Percentiles rank a stretch among this genome's conserved stretches.
Conservation (phyloP, 768 basidiomycete genomes). For the Tubosaeta brunneosetosa region DNA sequence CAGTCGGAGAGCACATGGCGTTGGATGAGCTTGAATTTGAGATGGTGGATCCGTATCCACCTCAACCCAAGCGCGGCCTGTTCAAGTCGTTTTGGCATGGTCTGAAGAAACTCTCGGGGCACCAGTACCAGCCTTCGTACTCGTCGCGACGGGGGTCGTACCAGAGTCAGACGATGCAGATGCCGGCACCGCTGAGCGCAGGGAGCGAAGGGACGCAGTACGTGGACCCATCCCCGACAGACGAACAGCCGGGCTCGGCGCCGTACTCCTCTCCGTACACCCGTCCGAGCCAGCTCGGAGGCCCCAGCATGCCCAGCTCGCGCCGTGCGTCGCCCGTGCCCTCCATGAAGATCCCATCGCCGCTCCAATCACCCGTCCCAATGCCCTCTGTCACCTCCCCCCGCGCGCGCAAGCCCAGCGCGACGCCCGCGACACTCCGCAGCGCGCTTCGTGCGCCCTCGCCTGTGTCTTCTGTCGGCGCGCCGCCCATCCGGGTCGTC, state of each 20-base stretch:
- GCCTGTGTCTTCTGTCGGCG: not conserved
- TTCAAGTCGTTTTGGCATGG: conserved; percentile 31
- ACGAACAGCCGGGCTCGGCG: conserved; percentile 15
- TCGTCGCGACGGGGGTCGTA: conserved; percentile 1
- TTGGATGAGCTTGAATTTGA: conserved; percentile 17
- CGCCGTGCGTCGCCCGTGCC: conserved; percentile 4
- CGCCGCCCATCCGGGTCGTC: conserved; percentile 13
- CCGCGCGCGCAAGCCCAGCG: conserved; percentile 1
- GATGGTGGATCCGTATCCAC: conserved; percentile 3
- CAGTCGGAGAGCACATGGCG: conserved; percentile 29
- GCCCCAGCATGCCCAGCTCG: not conserved
- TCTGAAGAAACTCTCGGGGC: conserved; percentile 28
- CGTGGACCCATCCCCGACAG: conserved; percentile 13
- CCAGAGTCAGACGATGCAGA: conserved; percentile 1
- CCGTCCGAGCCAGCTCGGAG: not conserved
- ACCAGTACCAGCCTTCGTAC: conserved; percentile 3
- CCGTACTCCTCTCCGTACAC: conserved; percentile 17
- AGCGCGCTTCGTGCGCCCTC: not conserved
- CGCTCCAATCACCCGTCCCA: not conserved
- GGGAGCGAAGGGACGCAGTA: conserved; percentile 14
- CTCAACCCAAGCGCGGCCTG: conserved; percentile 13
- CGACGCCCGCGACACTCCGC: not conserved
- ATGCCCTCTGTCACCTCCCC: conserved; percentile 7
- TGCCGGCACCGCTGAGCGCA: conserved; percentile 1
- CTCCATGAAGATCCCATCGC: not conserved